A percentile compares a stretch with the other conserved stretches of the same genome.
Evolutionary conservation across 768 basidiomycete genomes (phyloP).

Genomic region (Lactarius vividus): DNA sequence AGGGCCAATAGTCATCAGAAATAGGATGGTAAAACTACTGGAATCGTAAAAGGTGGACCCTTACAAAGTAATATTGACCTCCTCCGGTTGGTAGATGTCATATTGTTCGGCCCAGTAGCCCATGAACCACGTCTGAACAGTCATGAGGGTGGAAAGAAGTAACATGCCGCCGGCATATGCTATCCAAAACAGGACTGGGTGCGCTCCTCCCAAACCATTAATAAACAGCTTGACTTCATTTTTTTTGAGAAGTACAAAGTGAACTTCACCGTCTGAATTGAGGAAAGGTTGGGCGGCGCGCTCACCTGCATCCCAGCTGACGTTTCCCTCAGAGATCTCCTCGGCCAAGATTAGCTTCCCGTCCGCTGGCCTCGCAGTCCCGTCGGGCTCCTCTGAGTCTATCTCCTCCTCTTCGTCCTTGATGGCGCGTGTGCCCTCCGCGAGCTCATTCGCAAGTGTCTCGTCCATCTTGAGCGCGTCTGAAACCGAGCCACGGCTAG

Average conservation of each 20-base stretch:
- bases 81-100: conserved; percentile 33
- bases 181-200: conserved; percentile 36
- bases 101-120: conserved; percentile 48
- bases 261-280: neutral
- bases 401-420: conserved; percentile 32
- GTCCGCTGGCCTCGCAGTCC: conserved; percentile 31
- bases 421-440: conserved; percentile 29
- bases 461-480: conserved; percentile 45
- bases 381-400: conserved; percentile 28
- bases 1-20: neutral
- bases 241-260: conserved; percentile 20
- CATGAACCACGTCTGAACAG: conserved; percentile 42
- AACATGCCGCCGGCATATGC: conserved; percentile 27
- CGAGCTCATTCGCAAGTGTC: conserved; percentile 33
- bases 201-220: conserved; percentile 31
- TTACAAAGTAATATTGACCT: conserved; percentile 38
- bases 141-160: conserved; percentile 28
- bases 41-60: conserved; percentile 10
- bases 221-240: conserved; percentile 35
- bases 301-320: conserved; percentile 47
- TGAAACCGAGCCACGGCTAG: conserved; percentile 47
- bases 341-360: conserved; percentile 64
- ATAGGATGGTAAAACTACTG: too few species aligned
- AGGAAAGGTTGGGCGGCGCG: conserved; percentile 21
- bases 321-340: conserved; percentile 58